A percentile compares a stretch with the other conserved stretches of the same genome.
These are phyloP conservation scores for Coccomyxa subellipsoidea DNA, from an alignment of 163 green algal species.

Conservation along the genomic window DNA sequence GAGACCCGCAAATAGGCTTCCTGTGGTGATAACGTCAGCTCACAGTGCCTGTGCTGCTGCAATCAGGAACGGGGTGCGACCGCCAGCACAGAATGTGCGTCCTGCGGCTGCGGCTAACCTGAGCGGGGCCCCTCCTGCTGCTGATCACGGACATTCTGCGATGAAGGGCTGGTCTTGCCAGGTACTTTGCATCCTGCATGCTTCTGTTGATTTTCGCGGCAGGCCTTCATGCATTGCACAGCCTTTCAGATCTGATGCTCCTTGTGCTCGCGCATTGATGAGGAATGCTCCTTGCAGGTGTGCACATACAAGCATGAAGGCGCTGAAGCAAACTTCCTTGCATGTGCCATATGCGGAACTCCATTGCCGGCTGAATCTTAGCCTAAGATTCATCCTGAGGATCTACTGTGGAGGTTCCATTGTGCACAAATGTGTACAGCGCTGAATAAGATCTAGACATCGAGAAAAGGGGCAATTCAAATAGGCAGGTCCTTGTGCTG, in stretches of 20 bases:
- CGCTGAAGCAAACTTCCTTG: slow-evolving; percentile 12
- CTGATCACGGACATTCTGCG: neutral
- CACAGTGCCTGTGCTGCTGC: no score
- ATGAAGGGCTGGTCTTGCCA: neutral
- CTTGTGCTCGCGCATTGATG: neutral
- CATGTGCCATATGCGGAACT: slow-evolving; percentile 22
- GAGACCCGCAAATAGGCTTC: no score
- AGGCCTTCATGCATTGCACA: neutral
- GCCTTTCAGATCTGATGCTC: neutral
- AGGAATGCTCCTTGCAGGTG: neutral
- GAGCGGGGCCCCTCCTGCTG: neutral
- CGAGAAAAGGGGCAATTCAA: neutral
- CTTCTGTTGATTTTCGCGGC: neutral
- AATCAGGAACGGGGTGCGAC: no score
- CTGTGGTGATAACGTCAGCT: no score
- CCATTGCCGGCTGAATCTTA: neutral
- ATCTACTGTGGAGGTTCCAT: neutral
- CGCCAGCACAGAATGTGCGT: neutral
- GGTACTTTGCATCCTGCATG: neutral
- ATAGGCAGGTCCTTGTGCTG: no score
- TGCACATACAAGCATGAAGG: slow-evolving; percentile 29
- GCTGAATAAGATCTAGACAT: neutral
- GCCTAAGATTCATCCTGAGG: no score
- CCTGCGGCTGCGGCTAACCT: neutral
- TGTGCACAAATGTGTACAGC: neutral